phyloP scores from a whole-genome alignment of 768 basidiomycete genomes.

The Gloeophyllum trabeum region DNA sequence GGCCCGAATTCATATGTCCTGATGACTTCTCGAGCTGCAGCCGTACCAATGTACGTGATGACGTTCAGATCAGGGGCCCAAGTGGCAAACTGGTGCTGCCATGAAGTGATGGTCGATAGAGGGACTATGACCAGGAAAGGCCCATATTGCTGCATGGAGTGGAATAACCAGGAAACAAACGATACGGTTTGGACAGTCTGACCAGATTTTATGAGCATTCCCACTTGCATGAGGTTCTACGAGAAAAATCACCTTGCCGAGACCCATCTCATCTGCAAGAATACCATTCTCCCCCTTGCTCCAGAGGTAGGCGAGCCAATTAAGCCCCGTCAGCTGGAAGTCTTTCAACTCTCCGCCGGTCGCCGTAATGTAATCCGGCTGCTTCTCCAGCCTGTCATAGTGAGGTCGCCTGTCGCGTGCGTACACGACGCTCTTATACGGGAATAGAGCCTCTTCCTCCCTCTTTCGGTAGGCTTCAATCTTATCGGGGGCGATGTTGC shows the following conservation, averaged over 20 bases:
- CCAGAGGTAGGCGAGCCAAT: conserved; percentile 99
- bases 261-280: conserved; percentile 98
- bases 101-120: conserved; percentile 94
- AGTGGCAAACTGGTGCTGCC: conserved; percentile 88
- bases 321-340: conserved; percentile 95
- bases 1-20: conserved; percentile 86
- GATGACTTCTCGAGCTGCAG: conserved; percentile 80
- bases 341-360: conserved; percentile 90
- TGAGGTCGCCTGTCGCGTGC: conserved; percentile 54
- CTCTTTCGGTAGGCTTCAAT: conserved; percentile 73
- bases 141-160: conserved; percentile 85
- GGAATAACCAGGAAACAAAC: conserved; percentile 91
- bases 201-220: conserved; percentile 6
- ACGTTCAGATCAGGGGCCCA: conserved; percentile 98
- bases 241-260: conserved; percentile 63
- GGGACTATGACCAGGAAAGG: conserved; percentile 98
- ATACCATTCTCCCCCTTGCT: conserved; percentile 92
- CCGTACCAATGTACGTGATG: conserved; percentile 91
- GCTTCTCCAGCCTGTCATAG: conserved; percentile 76
- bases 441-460: conserved; percentile 71
- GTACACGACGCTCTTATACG: conserved; percentile 73
- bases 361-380: conserved; percentile 72
- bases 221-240: not conserved
- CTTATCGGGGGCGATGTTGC: conserved; percentile 61
- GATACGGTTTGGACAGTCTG: conserved; percentile 94